Evolutionary conservation across 2,329 filamentous ascomycete genomes (phyloP), one percentile per base, ranked within the genome.

Genomic region (Aspergillus jensenii): DNA sequence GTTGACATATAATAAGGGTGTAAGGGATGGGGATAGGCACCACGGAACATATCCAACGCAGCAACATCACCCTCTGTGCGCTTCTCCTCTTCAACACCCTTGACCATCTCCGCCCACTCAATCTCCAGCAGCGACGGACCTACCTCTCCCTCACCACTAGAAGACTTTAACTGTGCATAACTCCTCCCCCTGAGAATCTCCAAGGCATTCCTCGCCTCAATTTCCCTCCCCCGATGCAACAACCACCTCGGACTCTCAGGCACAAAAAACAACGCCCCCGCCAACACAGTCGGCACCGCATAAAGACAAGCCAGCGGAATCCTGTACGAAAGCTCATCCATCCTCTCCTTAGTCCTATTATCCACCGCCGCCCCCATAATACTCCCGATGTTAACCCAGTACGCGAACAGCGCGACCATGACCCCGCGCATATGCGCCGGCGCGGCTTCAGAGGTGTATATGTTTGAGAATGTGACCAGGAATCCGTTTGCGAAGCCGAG

Each of bases 191-290:
- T 3, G 0, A 47, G 15, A 25, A 9, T 8, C 45, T 47, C 25
- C 21, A 31, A n/a, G 2, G 45, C 25, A 3, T 17, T 27, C 45
- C 45, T 11, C 19, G 62, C 62, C 1, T 43, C 55, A 2, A 58
- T 48, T 21, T 65, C 59, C 33, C 60, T 61, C 0, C 63, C 65
- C 7, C 64, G 60, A 48, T 68, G 65, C 6, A 70, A 55, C 14
- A 71, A 41, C 62, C 65, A 71, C 1, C 68, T 52, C 3, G 70
- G 70, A 46, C 60, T 65, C 47, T 71, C 70, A 1, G 68, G 70
- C 3, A 71, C 64, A 39, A 68, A 68, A 50, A 65, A 67, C 14
- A 71, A 39, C 4, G 64, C 63, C 6, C 66, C 15, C 6, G 59
- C 61, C n/a, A 71, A 55, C 15, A 70, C 44, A 0, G 59, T 45